Evolutionary conservation across 2,329 filamentous ascomycete genomes (phyloP).

Genomic region (Penicillium sp.): DNA sequence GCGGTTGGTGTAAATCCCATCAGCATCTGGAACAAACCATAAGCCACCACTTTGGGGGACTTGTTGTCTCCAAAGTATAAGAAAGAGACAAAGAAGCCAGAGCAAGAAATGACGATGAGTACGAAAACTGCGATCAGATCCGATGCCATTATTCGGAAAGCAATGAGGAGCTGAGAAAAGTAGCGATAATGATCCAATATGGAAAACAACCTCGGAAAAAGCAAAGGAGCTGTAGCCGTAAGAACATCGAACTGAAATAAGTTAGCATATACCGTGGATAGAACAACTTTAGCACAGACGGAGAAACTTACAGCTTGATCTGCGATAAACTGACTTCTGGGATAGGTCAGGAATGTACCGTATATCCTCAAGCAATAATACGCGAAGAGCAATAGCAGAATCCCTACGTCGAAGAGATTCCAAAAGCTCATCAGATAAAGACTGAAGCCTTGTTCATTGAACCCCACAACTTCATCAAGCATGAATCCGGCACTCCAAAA

Average conservation of each 20-base stretch:
- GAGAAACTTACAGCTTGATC: slow-evolving; percentile 59
- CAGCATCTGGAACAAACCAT: slow-evolving; percentile 86
- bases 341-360: slow-evolving; percentile 76
- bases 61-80: slow-evolving; percentile 71
- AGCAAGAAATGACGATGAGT: slow-evolving; percentile 81
- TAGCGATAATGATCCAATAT: slow-evolving; percentile 93
- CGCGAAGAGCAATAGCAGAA: slow-evolving; percentile 76
- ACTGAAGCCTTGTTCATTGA: slow-evolving; percentile 94
- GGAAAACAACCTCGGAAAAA: slow-evolving; percentile 88
- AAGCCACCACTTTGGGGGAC: slow-evolving; percentile 72
- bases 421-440: slow-evolving; percentile 97
- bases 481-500: slow-evolving; percentile 97
- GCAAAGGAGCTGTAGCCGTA: slow-evolving; percentile 81
- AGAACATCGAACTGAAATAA: slow-evolving; percentile 71
- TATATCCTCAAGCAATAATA: slow-evolving; percentile 91
- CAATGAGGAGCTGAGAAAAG: slow-evolving; percentile 90
- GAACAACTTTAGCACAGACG: neutral
- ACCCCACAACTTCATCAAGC: slow-evolving; percentile 92
- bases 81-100: slow-evolving; percentile 94
- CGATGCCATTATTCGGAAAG: slow-evolving; percentile 89
- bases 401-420: slow-evolving; percentile 93
- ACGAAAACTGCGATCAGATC: slow-evolving; percentile 83
- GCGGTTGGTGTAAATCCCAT: slow-evolving; percentile 96
- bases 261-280: neutral
- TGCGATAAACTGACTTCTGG: slow-evolving; percentile 66